Percentiles rank a stretch among this genome's conserved stretches.
These are phyloP conservation scores for Lachancea mirantina DNA, from an alignment of 805 yeast species.

Conservation along the genomic window DNA sequence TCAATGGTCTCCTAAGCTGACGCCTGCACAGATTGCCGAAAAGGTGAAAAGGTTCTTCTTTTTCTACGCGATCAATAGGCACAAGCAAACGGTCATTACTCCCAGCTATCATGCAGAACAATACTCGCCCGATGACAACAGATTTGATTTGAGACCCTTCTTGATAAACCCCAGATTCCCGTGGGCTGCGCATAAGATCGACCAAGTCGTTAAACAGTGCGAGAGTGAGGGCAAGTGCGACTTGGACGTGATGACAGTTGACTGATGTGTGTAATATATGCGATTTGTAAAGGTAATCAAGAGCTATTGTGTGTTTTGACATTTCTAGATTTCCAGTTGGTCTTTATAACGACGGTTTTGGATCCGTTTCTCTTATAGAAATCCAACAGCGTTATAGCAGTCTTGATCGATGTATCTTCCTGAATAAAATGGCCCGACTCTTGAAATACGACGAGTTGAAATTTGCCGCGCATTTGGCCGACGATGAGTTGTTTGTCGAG, in stretches of 20 bases:
- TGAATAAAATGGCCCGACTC: constrained; percentile 92
- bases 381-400: constrained; percentile 47
- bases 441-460: constrained; percentile 76
- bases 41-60: constrained; percentile 91
- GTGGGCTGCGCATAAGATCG: constrained; percentile 87
- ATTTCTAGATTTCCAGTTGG: constrained; percentile 33
- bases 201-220: constrained; percentile 58
- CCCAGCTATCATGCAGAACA: constrained; percentile 98
- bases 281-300: too few species aligned
- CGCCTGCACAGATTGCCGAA: constrained; percentile 79
- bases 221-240: constrained; percentile 30
- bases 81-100: constrained; percentile 94
- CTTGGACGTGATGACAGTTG: constrained; percentile 29
- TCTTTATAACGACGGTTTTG: constrained; percentile 29
- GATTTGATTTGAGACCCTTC: constrained; percentile 95
- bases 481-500: constrained; percentile 79
- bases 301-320: constrained; percentile 1
- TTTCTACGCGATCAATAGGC: constrained; percentile 91
- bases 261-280: constrained; percentile 14
- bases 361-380: constrained; percentile 40
- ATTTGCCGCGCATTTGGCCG: constrained; percentile 98
- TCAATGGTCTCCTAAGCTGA: constrained; percentile 81
- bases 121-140: constrained; percentile 95
- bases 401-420: constrained; percentile 73
- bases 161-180: constrained; percentile 82